A percentile compares a stretch with the other conserved stretches of the same genome.
phyloP scores from a whole-genome alignment of 2,329 filamentous ascomycete species.

The Fusarium lateritium region DNA sequence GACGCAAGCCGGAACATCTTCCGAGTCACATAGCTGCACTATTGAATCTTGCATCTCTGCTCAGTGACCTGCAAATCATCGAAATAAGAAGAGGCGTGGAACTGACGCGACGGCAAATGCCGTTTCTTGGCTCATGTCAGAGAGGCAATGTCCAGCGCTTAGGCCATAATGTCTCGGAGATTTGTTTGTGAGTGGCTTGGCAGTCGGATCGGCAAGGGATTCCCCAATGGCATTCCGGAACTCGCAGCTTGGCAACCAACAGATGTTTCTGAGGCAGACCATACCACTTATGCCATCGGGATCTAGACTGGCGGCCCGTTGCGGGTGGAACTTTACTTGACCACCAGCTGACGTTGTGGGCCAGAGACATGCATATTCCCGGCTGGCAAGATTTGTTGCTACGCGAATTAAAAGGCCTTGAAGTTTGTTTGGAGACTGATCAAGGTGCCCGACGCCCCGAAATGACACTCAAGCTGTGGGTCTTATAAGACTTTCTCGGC shows the following conservation, averaged over 20 bases:
- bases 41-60: neutral
- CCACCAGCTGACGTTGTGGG: neutral
- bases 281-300: neutral
- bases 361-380: neutral
- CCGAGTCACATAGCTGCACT: neutral
- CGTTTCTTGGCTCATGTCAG: neutral
- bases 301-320: slow-evolving; percentile 29
- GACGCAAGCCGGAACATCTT: neutral
- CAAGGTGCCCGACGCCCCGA: rapidly evolving
- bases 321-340: neutral
- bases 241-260: slow-evolving; percentile 5
- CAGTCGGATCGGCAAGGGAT: neutral
- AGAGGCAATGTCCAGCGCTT: neutral
- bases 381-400: neutral
- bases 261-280: neutral
- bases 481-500: too few species aligned
- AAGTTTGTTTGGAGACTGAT: rapidly evolving
- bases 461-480: neutral
- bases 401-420: rapidly evolving
- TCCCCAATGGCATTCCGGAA: neutral
- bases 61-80: neutral
- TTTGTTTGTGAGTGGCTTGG: neutral
- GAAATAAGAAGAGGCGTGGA: neutral
- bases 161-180: neutral
- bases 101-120: neutral